These are phyloP conservation scores for Fusarium sp. DNA, from an alignment of 2,329 filamentous ascomycete genomes.

Conservation along the genomic window DNA sequence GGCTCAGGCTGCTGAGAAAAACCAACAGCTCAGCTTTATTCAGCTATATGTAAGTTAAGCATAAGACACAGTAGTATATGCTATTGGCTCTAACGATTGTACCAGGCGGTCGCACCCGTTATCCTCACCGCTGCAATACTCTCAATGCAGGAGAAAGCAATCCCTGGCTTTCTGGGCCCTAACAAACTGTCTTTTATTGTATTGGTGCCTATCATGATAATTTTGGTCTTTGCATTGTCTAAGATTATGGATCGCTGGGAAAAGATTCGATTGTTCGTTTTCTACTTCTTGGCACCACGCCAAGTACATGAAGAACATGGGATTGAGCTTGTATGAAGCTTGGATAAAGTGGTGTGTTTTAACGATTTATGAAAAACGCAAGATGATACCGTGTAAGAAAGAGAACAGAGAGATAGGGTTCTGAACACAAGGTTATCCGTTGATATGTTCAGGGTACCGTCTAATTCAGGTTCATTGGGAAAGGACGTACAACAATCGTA, in stretches of 20 bases:
- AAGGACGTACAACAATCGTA: too few species aligned
- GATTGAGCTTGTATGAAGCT: not conserved
- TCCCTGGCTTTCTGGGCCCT: conserved; percentile 3
- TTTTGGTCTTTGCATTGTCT: not conserved
- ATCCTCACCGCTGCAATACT: conserved; percentile 16
- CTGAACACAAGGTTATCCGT: too few species aligned
- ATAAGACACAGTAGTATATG: too few species aligned
- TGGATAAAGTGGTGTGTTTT: too few species aligned
- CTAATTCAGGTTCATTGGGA: too few species aligned
- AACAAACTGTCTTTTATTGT: conserved; percentile 13
- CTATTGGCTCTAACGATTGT: not conserved
- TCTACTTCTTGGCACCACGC: not conserved
- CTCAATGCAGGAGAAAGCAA: conserved; percentile 32
- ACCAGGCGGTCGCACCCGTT: not conserved
- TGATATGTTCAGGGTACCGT: too few species aligned
- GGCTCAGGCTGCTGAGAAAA: not conserved
- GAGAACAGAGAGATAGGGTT: too few species aligned
- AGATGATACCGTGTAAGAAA: too few species aligned
- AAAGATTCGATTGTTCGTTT: not conserved
- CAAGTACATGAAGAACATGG: not conserved
- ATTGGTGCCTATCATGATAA: not conserved
- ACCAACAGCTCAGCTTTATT: not conserved
- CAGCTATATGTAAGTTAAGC: not conserved
- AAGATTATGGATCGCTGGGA: not conserved
- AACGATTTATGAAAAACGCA: too few species aligned